Base-by-base conservation (phyloP, 2,329 filamentous ascomycete species). In the Cytospora chrysosperma region DNA sequence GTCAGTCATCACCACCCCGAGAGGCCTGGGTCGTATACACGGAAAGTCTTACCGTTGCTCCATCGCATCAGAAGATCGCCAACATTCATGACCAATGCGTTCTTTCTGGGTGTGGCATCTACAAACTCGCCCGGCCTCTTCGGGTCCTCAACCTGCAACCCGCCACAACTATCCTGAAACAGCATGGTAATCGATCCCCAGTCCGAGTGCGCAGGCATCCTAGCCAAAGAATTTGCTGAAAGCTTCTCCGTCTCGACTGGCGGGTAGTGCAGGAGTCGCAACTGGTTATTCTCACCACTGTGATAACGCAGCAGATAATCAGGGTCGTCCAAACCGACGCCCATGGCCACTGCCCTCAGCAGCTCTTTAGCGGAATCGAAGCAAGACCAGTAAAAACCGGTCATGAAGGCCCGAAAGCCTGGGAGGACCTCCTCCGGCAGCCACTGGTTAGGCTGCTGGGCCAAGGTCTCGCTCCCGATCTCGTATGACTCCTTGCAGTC, bases 241-340 rank as follows among this genome's bases (percentile, higher is more conserved):
- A 71, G 64, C 24, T 70, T 69, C 4, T 70, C 70, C 3, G 55
- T 62, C 13, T 74, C 69, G 15, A 74, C 68, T 1, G 73, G 69
- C 3, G 76, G 76, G 61, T 77, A 89, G 70, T 88, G 85, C 19
- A 88, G 74, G 28, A 89, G 72, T 1, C 87, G 80, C 12, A 88
- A 75, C 65, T 88, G 85, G 66, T 86, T 85, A 67, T 86, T 82
- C 62, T 82, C 77, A 0, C 81, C 81, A 37, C 78, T 79, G 71
- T 88, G 85, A 52, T 82, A 70, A 69, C 10, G 69, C 67, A 7
- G 70, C 67, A 51, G 71, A 59, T 27, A 68, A 1, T 61, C 59
- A 57, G 68, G 67, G 3, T 71, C 69, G 3, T 70, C 67, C 1
- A 77, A 66, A 3, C 70, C 72, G 8, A 77, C 66, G 2, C 74